Percentiles rank a stretch among this genome's conserved stretches.
Conservation (phyloP, 2,329 filamentous ascomycete genomes). For the Leptodontidium sp. region DNA sequence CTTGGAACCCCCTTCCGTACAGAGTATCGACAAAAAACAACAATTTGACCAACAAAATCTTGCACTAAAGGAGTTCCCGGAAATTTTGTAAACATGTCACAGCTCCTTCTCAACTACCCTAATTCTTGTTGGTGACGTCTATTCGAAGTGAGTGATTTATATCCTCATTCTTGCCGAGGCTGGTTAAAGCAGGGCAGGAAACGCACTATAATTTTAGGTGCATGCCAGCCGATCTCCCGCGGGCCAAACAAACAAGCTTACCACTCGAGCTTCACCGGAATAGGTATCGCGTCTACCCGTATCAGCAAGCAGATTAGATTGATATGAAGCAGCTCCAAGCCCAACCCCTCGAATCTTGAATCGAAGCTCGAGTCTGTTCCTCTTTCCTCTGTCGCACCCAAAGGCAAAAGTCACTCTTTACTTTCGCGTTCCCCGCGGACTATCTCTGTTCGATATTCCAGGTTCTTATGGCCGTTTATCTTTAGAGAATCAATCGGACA, state of each 20-base stretch:
- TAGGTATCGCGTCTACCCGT: conserved; percentile 5
- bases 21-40: background rate
- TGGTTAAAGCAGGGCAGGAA: conserved; percentile 13
- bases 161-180: conserved; percentile 7
- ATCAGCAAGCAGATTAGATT: conserved; percentile 15
- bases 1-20: too few species aligned
- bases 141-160: background rate
- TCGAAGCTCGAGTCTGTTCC: conserved; percentile 4
- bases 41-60: background rate
- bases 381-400: background rate
- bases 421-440: background rate
- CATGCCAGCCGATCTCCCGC: conserved; percentile 14
- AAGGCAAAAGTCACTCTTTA: conserved; percentile 8
- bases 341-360: conserved; percentile 7
- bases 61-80: background rate
- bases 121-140: background rate
- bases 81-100: background rate
- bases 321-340: background rate
- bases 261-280: background rate
- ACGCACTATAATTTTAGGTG: conserved; percentile 2
- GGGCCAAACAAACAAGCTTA: conserved; percentile 8
- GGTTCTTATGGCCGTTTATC: background rate
- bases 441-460: background rate
- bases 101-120: too few species aligned
- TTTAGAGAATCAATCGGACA: background rate